Base-by-base conservation (phyloP, 768 basidiomycete species). In the Pisolithus tinctorius region DNA sequence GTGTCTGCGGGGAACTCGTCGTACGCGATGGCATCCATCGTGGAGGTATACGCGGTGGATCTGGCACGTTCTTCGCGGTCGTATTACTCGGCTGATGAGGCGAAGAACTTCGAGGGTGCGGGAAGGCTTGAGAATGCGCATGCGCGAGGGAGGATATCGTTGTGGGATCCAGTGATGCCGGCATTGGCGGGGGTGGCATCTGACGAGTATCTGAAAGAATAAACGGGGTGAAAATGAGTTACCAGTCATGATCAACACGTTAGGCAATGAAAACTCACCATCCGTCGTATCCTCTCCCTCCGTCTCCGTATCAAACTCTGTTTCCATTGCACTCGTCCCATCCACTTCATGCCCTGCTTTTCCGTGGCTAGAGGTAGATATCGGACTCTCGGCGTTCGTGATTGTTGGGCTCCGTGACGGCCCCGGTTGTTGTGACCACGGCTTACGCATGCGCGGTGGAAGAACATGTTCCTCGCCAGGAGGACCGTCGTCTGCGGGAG, bases 361-460 rank as follows among this genome's bases (percentile, higher is more conserved):
- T 36, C 17, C 40, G 23, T 20, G 20, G 20, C 53, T 49, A 38
- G 58, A 48, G 20, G 47, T 52, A 34, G 55, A 59, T 20, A 49
- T 36, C 9, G 60, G 61, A 34, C 59, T 57, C 29, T 67, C 67
- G 0, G 51, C 49, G 20, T 55, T 61, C 48, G 50, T 30, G 6
- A 45, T 39, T 4, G 57, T 31, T 0, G 63, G 57, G 6, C 61
- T 64, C 45, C 57, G 34, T 26, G 45, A 36, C 9, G 45, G 34
- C 17, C 17, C 20, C 10, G 10, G 34, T 25, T 16, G 48, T 17
- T 61, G 64, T 23, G 66, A 59, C 74, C 72, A 71, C 3, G 55
- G 55, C 55, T 82, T 86, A 37, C 84, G 71, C 77, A 86, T 77
- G 65, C 81, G 81, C 4, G 83, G 83, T 5, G 83, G 84, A 57